Base-by-base conservation (phyloP, 257 asterid species). In the Craterostigma plantagineum region DNA sequence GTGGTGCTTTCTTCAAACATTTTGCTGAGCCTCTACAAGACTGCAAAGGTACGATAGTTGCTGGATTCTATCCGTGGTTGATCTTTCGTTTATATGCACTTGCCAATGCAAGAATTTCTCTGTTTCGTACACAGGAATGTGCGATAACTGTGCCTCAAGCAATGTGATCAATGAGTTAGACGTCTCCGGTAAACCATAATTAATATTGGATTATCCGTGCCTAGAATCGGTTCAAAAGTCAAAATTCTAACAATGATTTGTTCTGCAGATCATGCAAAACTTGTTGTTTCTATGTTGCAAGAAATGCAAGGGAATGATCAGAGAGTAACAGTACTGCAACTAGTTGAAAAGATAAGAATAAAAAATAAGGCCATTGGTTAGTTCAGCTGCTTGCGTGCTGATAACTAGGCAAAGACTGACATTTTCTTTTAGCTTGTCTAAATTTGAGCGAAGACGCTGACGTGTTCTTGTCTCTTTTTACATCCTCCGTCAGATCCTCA, bases 1-100 rank as follows among this genome's bases (percentile, higher is more conserved):
- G 95, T 33, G 74, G 71, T 63, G 98, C 95, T 45, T 82, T 90
- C 70, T 83, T 90, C 72, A 70, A 50, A 55, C 95, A 83, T 68
- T 90, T 90, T 72, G 76, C 93, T 35, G 98, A 90, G 82, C 77
- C 93, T 52, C 51, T 69, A 54, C 90, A 58, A 70, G 91, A 90
- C 52, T 90, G 98, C 64, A 72, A 77, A 43, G 98, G 98, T 87
- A 70, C 53, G n/a, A 49, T 39, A 52, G 51, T 33, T 36, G 52
- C 55, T 49, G 16, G 17, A 38, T 48, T 42, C 42, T 51, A 39
- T 46, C 52, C 9, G n/a, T 57, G 45, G 43, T 48, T 42, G 33
- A 41, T 45, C 11, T 50, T 18, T 46, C 45, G 13, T 7, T 53
- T 50, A 11, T 14, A 38, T 42, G 52, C 27, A 33, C 67, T 42